phyloP scores from a whole-genome alignment of 2,329 filamentous ascomycete genomes.

The Alternaria atra region DNA sequence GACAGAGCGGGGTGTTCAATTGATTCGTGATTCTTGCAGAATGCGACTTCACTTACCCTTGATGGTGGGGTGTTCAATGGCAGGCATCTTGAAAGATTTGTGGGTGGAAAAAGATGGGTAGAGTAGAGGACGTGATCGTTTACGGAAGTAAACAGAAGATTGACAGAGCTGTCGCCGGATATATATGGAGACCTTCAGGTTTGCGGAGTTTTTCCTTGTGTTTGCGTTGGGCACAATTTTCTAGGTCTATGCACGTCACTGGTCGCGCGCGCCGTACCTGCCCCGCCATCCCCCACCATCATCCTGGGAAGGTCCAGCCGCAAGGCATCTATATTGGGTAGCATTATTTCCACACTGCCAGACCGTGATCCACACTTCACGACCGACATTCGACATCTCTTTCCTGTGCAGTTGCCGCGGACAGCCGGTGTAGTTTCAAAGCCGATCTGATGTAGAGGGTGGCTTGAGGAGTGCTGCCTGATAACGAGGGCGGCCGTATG shows the following conservation, averaged over 20 bases:
- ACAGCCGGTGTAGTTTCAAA: not conserved
- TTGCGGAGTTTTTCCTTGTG: conserved; percentile 28
- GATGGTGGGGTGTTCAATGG: conserved; percentile 78
- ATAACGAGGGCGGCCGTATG: conserved; percentile 12
- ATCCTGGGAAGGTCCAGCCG: conserved; percentile 22
- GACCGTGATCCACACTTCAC: not conserved
- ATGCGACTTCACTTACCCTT: conserved; percentile 63
- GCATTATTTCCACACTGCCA: not conserved
- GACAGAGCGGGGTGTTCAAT: not conserved
- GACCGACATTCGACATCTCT: not conserved
- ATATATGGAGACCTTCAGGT: conserved; percentile 35
- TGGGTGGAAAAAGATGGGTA: conserved; percentile 7
- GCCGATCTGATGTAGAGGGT: conserved; percentile 18
- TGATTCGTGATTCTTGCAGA: not conserved
- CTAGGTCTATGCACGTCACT: conserved; percentile 32
- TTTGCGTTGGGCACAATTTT: conserved; percentile 24
- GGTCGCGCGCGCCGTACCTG: conserved; percentile 19
- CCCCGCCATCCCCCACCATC: conserved; percentile 23
- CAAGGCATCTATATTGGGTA: conserved; percentile 8
- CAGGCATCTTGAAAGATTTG: conserved; percentile 63
- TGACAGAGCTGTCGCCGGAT: conserved; percentile 21
- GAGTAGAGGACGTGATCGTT: conserved; percentile 1
- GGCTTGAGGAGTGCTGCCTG: conserved; percentile 2
- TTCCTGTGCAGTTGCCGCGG: not conserved
- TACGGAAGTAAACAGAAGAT: conserved; percentile 21